Base-by-base conservation (phyloP, 176 grass and related monocot species). In the Pontederia crassipes region DNA sequence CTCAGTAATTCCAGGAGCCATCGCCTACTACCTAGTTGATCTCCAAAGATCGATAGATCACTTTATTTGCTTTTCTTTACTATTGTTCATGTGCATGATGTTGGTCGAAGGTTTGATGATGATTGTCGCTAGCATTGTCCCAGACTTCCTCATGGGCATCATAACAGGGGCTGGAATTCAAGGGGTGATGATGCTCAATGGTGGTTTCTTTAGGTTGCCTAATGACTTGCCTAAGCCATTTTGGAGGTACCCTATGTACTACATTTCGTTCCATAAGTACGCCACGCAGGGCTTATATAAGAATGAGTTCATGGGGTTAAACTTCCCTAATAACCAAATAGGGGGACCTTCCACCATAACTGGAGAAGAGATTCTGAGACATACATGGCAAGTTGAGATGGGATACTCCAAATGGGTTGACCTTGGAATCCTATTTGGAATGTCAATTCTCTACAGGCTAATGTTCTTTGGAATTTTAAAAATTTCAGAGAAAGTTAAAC, bases 111-210 rank as follows among this genome's bases (percentile, higher is more conserved):
- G 85, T 16, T 58, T 95, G 15, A 89, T 89, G 89, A 95, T 95
- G 89, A 89, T 86, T 27, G 89, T 95, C 26, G 89, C 85, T 10
- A 86, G 79, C 64, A 78, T 75, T 1, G 89, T 95, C 2, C 89
- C 85, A 0, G 85, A 95, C 46, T 95, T 95, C 72, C 81, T 95
- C 69, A 95, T 89, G 89, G 89, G 89, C 28, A 95, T 95, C 58
- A 95, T 95, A 71, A 89, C 85, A 27, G 89, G 85, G 4, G 85
- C 85, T 5, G 89, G 85, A 49, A 81, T 95, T 58, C 79, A 89
- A 57, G 89, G 89, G 15, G 85, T 95, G 20, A 24, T 24, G 20
- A 24, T 24, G 78, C 85, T 95, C 71, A 78, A 72, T 50, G 85
- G 89, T 6, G 89, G 85, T 48, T 95, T 95, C 78, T 95, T 95